These are phyloP conservation scores for Trametes gibbosa DNA, from an alignment of 768 basidiomycete species.

Conservation along the genomic window DNA sequence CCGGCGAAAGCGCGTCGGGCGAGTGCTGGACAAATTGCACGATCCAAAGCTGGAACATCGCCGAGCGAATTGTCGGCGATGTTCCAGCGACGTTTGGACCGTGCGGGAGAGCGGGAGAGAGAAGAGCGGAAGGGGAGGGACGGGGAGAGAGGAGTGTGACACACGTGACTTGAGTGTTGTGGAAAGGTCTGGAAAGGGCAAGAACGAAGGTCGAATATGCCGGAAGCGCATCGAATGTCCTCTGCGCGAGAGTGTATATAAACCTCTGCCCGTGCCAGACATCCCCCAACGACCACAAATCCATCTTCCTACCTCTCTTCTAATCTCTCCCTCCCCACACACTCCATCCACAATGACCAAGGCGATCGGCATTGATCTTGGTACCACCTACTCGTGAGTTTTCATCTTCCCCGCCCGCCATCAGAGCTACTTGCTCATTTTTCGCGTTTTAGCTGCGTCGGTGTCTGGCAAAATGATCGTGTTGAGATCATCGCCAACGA, in stretches of 20 bases:
- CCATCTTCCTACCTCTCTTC: conserved; percentile 16
- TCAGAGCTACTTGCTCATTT: conserved; percentile 1
- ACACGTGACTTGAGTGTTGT: conserved; percentile 15
- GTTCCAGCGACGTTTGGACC: conserved; percentile 1
- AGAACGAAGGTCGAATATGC: conserved; percentile 23
- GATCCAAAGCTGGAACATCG: not conserved
- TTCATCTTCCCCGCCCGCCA: not conserved
- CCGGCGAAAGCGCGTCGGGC: not conserved
- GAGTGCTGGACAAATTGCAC: not conserved
- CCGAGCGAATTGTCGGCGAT: conserved; percentile 7
- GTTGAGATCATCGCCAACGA: conserved; percentile 98
- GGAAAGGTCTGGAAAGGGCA: conserved; percentile 22
- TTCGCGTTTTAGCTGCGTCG: conserved; percentile 73
- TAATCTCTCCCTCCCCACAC: conserved; percentile 6
- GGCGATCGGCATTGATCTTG: conserved; percentile 88
- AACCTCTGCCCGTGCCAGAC: conserved; percentile 12
- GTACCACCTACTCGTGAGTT: conserved; percentile 89
- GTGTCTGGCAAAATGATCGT: conserved; percentile 99
- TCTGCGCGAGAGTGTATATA: conserved; percentile 16
- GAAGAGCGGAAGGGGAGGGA: conserved; percentile 6
- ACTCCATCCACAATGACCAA: conserved; percentile 39
- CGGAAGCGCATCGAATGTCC: conserved; percentile 29
- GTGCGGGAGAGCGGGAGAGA: not conserved
- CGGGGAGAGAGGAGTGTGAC: not conserved
- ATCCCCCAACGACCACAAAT: conserved; percentile 17